Conservation (phyloP, 1,139 yeast species). For the Ashbya aceris region DNA sequence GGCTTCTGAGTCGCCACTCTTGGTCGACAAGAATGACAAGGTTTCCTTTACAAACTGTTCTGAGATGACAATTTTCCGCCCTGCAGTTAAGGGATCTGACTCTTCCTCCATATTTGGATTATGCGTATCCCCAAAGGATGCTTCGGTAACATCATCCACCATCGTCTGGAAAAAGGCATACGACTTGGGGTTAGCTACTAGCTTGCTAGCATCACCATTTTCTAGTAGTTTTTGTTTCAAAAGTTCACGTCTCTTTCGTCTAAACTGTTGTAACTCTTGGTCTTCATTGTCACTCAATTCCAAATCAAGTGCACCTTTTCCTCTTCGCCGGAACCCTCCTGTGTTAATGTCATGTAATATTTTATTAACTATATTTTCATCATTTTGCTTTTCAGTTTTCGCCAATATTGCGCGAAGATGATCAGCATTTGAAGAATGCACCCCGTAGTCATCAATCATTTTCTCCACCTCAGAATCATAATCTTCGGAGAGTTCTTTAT, state of each 20-base stretch:
- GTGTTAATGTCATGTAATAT: slow-evolving; percentile 74
- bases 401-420: slow-evolving; percentile 54
- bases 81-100: slow-evolving; percentile 14
- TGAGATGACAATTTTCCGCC: slow-evolving; percentile 29
- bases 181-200: slow-evolving; percentile 49
- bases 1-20: slow-evolving; percentile 31
- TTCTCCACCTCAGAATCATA: slow-evolving; percentile 72
- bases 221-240: slow-evolving; percentile 49
- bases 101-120: slow-evolving; percentile 14
- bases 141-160: slow-evolving; percentile 37
- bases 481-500: slow-evolving; percentile 57
- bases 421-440: slow-evolving; percentile 48
- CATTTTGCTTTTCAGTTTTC: slow-evolving; percentile 60
- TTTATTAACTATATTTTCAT: slow-evolving; percentile 61
- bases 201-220: slow-evolving; percentile 41
- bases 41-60: slow-evolving; percentile 55
- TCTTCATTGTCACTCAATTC: slow-evolving; percentile 60
- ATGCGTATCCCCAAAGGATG: slow-evolving; percentile 11
- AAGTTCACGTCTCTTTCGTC: slow-evolving; percentile 42
- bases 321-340: slow-evolving; percentile 67
- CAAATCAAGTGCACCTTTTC: slow-evolving; percentile 48
- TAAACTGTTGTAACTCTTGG: slow-evolving; percentile 41
- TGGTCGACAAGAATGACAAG: slow-evolving; percentile 48
- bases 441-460: slow-evolving; percentile 69
- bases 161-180: slow-evolving; percentile 69